Evolutionary conservation across 768 basidiomycete genomes (phyloP).

Genomic region (Sarcodon aspratus): DNA sequence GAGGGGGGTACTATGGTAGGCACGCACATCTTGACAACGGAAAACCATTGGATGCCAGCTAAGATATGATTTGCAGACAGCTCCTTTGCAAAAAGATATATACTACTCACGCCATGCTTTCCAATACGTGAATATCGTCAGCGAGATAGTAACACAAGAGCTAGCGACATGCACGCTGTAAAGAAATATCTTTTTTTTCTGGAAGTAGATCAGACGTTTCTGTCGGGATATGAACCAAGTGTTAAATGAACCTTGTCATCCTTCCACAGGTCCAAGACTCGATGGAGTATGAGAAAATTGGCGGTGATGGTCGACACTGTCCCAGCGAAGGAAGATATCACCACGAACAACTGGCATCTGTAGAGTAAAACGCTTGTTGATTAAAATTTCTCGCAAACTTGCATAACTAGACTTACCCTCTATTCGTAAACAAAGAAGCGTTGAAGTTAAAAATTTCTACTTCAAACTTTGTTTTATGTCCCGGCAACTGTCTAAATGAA

Average conservation of each 20-base stretch:
- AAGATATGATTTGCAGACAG: not conserved
- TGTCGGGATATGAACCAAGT: too few species aligned
- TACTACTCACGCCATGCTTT: conserved; percentile 14
- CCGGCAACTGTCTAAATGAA: too few species aligned
- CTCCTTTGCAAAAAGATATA: not conserved
- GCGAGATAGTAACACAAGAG: conserved; percentile 11
- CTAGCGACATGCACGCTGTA: not conserved
- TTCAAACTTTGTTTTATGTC: too few species aligned
- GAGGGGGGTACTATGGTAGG: conserved; percentile 8
- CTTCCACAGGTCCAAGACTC: conserved; percentile 25
- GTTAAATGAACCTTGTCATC: conserved; percentile 9
- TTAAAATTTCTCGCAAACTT: too few species aligned
- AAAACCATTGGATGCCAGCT: conserved; percentile 17
- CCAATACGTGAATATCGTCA: conserved; percentile 14
- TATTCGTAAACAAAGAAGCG: too few species aligned
- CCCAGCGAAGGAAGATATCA: not conserved
- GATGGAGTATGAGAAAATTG: conserved; percentile 21
- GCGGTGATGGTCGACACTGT: conserved; percentile 19
- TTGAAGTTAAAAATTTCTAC: too few species aligned
- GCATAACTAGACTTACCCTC: too few species aligned
- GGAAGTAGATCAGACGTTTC: too few species aligned
- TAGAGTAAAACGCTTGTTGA: too few species aligned
- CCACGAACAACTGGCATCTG: too few species aligned
- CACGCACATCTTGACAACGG: conserved; percentile 16
- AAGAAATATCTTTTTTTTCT: too few species aligned